Base-by-base conservation (phyloP, 1,139 yeast species). In the Chernovozyma sophiae-reginae region DNA sequence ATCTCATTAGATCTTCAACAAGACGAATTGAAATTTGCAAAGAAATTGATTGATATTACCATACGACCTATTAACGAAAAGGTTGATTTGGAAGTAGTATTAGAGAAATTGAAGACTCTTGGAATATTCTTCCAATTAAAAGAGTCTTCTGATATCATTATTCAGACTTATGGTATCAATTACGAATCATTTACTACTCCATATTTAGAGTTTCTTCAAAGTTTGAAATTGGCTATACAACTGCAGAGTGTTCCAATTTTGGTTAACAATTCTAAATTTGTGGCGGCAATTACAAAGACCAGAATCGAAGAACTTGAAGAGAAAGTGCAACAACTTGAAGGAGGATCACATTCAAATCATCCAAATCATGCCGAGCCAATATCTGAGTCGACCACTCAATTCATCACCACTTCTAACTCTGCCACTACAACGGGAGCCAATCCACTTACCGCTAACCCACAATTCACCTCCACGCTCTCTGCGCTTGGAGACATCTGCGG, bases 251-350 rank as follows among this genome's bases (percentile, higher is more conserved):
- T 16, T 6, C 29, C 29, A 6, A 45, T 57, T 1, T 39, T 65
- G 16, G 36, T 45, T 14, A 68, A 68, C 43, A 68, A 68, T 44
- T 43, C 63, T 13, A 57, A 56, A 43, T 68, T 57, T 41, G 57
- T 68, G 25, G 58, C 66, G 19, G 69, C 51, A 16, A 52, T 65
- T 24, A 52, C 62, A 1, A 24, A 30, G 25, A 14, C 5, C 7
- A 20, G 25, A 8, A n/a, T 13, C 13, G 27, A 25, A 12, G 13
- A 12, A 6, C 27, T 20, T 20, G 10, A n/a, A n/a, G n/a, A n/a
- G n/a, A n/a, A n/a, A n/a, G n/a, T n/a, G n/a, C n/a, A n/a, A n/a
- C n/a, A n/a, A n/a, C n/a, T n/a, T n/a, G n/a, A n/a, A n/a, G n/a
- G n/a, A n/a, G n/a, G n/a, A n/a, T n/a, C n/a, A n/a, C n/a, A n/a